Evolutionary conservation across 129 eudicot genomes (phyloP).

Genomic region (Artemisia annua): DNA sequence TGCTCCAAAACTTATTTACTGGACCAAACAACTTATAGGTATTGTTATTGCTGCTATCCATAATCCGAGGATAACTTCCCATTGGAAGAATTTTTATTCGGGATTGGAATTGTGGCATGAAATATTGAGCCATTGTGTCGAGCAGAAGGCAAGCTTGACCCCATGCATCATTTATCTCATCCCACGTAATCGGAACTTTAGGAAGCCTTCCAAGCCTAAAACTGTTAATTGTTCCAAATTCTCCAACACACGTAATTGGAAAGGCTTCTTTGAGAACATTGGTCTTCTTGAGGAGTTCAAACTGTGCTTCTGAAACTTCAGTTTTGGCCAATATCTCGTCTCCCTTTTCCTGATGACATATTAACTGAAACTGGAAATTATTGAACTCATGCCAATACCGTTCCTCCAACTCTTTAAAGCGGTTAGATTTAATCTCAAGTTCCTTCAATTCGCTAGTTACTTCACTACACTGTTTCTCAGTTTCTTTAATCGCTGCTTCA

Average conservation of each 20-base stretch:
- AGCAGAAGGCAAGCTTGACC: constrained; percentile 98
- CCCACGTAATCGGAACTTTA: constrained; percentile 91
- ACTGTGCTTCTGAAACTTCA: constrained; percentile 96
- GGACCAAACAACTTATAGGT: constrained; percentile 98
- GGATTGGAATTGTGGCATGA: constrained; percentile 78
- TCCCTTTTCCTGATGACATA: constrained; percentile 92
- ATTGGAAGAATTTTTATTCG: constrained; percentile 85
- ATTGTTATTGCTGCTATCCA: constrained; percentile 74
- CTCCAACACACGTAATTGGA: constrained; percentile 88
- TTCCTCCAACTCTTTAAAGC: constrained; percentile 94
- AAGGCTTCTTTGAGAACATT: constrained; percentile 96
- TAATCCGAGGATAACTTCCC: constrained; percentile 97
- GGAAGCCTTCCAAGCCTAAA: constrained; percentile 96
- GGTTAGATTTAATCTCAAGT: constrained; percentile 76
- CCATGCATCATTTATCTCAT: constrained; percentile 99
- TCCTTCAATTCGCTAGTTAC: constrained; percentile 90
- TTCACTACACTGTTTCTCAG: constrained; percentile 86
- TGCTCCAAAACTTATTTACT: constrained; percentile 95
- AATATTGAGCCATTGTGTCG: constrained; percentile 94
- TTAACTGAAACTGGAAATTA: constrained; percentile 88
- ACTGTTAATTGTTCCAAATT: constrained; percentile 95
- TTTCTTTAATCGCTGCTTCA: constrained; percentile 96
- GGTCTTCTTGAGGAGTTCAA: constrained; percentile 77
- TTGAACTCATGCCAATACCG: constrained; percentile 98
- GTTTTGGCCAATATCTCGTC: constrained; percentile 90